Evolutionary conservation across 2,329 filamentous ascomycete genomes (phyloP), one percentile per base, ranked within the genome.

Genomic region (Didymella glomerata): DNA sequence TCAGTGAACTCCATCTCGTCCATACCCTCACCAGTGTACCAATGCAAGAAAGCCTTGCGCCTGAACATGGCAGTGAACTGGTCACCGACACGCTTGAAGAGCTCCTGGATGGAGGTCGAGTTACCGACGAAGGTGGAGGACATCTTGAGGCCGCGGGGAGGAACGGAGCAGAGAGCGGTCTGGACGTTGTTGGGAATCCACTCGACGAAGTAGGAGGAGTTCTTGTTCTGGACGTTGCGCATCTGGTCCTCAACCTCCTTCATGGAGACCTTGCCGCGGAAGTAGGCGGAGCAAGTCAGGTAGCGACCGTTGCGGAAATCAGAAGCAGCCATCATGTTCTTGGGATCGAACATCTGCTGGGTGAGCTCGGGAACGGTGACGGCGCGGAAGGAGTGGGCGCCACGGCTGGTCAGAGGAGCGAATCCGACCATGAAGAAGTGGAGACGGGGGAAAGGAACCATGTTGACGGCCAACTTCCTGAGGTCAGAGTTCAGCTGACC

Each of bases 381-480:
- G 70, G 95, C 94, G 79, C 95, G 95, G 94, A 98, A 99, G 73
- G 91, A 92, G 87, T 96, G 83, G 70, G 94, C 90, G 75, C 89
- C 89, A 81, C 90, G 90, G 83, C 92, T 96, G 81, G 95, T 99
- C 77, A 99, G 88, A 79, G 95, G 95, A 82, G 95, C 94, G 81
- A 99, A 99, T 81, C 95, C 95, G 80, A 99, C 95, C 95, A 99
- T 99, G 90, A 99, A 99, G 90, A 99, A 99, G 85, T 99, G 95
- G 67, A 99, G 92, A 93, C 95, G 95, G 72, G 95, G 95, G 91
- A 99, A 99, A 66, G 95, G 95, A 83, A 99, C 95, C 88, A 99
- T 99, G 92, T 99, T 99, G 83, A 99, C 95, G 72, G 95, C 95
- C 78, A 99, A 85, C 88, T 99, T 99, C 85, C 95, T 93, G 73